These are phyloP conservation scores for Osmozyma mogii DNA, from an alignment of 805 yeast genomes.

Conservation along the genomic window DNA sequence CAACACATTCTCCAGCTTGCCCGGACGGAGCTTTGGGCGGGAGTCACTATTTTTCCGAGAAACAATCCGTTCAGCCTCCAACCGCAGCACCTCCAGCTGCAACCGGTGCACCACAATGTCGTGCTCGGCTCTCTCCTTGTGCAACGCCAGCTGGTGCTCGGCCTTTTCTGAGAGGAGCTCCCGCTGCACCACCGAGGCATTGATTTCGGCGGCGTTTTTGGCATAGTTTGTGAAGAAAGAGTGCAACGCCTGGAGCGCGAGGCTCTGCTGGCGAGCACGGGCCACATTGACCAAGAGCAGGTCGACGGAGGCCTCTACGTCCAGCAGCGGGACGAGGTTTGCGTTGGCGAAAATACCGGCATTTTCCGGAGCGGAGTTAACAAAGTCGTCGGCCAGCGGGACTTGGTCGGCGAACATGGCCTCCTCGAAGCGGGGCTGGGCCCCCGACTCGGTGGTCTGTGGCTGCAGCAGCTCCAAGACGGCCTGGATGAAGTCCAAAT, in stretches of 20 bases:
- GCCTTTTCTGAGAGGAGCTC: too few species aligned
- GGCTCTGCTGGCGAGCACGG: constrained; percentile 51
- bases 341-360: constrained; percentile 55
- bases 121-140: too few species aligned
- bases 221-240: constrained; percentile 48
- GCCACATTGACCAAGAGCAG: constrained; percentile 47
- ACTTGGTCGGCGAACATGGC: constrained; percentile 59
- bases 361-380: constrained; percentile 34
- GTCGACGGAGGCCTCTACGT: constrained; percentile 48
- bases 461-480: constrained; percentile 13
- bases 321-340: constrained; percentile 49
- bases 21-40: too few species aligned
- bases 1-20: too few species aligned
- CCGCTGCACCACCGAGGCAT: too few species aligned
- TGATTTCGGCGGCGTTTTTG: too few species aligned
- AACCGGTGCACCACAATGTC: too few species aligned
- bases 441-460: too few species aligned
- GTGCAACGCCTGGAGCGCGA: constrained; percentile 47
- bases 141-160: too few species aligned
- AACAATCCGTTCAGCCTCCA: too few species aligned
- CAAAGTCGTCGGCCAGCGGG: constrained; percentile 38
- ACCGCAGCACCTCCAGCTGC: too few species aligned
- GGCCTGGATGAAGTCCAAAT: constrained; percentile 28
- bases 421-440: constrained; percentile 36
- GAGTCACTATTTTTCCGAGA: too few species aligned